Evolutionary conservation across 768 basidiomycete species (phyloP), one percentile per base, ranked within the genome.

Genomic region (Tulasnella calospora): DNA sequence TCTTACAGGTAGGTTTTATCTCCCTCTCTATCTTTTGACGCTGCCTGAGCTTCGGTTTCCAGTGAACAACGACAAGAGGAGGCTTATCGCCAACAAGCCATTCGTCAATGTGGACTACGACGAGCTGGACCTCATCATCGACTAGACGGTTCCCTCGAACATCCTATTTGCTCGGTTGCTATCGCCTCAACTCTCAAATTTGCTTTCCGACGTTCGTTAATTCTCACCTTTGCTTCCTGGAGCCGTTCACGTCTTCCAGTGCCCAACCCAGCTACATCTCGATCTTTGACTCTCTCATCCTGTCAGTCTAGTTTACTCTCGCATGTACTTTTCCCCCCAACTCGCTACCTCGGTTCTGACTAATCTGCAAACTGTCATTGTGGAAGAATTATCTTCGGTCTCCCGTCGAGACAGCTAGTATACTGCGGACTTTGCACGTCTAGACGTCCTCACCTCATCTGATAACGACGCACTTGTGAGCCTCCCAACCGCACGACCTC

Each of bases 101-200:
- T 78, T 78, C 30, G 69, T 46, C 44, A 70, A 71, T 33, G 69
- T 78, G 41, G 77, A 78, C 46, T 73, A 46, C 19, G 55, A 70
- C 33, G 71, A 78, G 69, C 46, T 78, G 36, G 77, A 78, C 70
- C 71, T 78, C 17, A 72, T 72, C 30, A 38, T 55, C 35, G 74
- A 75, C 41, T 72, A 72, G 36, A 35, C 15, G 61, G 12, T 17
- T 35, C 61, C 61, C 13, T 33, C 61, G 35, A 12, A 6, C 17
- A 13, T 35, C 2, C n/a, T n/a, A 13, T 27, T 27, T 15, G 7
- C n/a, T 17, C 33, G 12, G 23, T 17, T 35, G 30, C 3, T 35
- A 19, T 27, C 27, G 12, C 33, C 30, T 27, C 21, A 4, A 13
- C 61, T 19, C 61, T 13, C 27, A 6, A 67, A 8, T 35, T 35